Evolutionary conservation across 2,329 filamentous ascomycete species (phyloP).

Genomic region (Microdochium paspali): DNA sequence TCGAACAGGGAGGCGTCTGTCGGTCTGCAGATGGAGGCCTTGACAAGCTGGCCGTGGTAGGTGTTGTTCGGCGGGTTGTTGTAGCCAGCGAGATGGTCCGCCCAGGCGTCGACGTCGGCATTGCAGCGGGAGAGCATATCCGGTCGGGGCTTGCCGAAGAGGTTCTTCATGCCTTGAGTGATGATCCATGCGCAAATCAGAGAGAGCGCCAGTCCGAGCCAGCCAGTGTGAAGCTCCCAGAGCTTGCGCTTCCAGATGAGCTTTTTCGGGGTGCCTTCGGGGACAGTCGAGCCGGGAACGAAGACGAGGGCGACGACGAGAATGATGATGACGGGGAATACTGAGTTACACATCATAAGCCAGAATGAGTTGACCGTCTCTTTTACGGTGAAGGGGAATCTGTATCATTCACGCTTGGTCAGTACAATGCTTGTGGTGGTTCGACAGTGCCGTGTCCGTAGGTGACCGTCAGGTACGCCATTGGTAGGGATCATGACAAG

Average conservation of each 20-base stretch:
- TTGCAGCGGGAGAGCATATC: slow-evolving; percentile 75
- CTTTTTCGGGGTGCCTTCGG: slow-evolving; percentile 49
- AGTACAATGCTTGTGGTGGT: slow-evolving; percentile 2
- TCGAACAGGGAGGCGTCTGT: slow-evolving; percentile 52
- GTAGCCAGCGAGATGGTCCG: slow-evolving; percentile 48
- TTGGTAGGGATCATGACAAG: too few relatives aligned
- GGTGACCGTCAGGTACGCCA: too few relatives aligned
- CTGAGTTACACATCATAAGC: slow-evolving; percentile 52
- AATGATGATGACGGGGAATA: slow-evolving; percentile 60
- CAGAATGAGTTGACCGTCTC: slow-evolving; percentile 65
- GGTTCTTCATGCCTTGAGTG: slow-evolving; percentile 77
- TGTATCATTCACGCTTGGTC: slow-evolving; percentile 14
- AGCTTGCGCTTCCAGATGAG: slow-evolving; percentile 73
- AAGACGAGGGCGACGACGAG: slow-evolving; percentile 58
- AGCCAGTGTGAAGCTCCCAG: slow-evolving; percentile 84
- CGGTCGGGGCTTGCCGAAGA: slow-evolving; percentile 62
- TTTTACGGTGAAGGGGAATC: slow-evolving; percentile 58
- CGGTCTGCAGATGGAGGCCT: slow-evolving; percentile 64
- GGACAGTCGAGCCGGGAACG: slow-evolving; percentile 63
- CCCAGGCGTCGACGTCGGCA: slow-evolving; percentile 59
- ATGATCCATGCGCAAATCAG: slow-evolving; percentile 68
- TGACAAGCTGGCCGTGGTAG: slow-evolving; percentile 59
- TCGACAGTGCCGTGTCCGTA: too few relatives aligned
- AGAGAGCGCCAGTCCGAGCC: slow-evolving; percentile 70
- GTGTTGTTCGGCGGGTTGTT: slow-evolving; percentile 8